Evolutionary conservation across 495 filamentous ascomycete species (phyloP), one percentile per base, ranked within the genome.

Genomic region (Trichoderma asperelloides): DNA sequence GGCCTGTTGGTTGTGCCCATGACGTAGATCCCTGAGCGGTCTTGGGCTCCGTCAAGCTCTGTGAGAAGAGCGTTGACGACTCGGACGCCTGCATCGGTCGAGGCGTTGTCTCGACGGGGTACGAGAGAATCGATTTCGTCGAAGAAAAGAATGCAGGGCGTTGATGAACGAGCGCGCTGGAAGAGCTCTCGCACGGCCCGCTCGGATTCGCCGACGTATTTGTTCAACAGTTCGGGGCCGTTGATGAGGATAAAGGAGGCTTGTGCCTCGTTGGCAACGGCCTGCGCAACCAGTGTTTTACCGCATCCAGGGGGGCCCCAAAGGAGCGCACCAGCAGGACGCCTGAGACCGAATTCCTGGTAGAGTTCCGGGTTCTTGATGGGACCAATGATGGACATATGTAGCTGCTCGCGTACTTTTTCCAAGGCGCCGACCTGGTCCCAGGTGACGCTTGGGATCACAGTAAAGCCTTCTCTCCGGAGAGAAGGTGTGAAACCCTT

Each of bases 221-320:
- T 97, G 78, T 96, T 96, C 51, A 96, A 84, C 3, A 97, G 81
- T 71, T 97, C 93, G 3, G 95, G 94, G 0, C 95, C 95, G 79
- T 96, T 97, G 78, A 98, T 91, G 70, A 90, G 92, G 78, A 98
- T 98, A 83, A 98, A 98, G 77, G 97, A 98, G 33, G 96, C 95
- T 70, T 90, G 88, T 28, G 89, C 92, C 77, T 97, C 96, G 76
- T 96, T 96, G 67, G 95, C 95, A 6, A 96, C 93, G 21, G 95
- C 95, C 78, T 97, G 97, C 64, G 95, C 95, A 11, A 98, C 87
- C 6, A 98, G 85, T 0, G 95, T 98, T 76, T 98, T 98, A 69
- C 95, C 95, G 77, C 95, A 98, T 39, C 95, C 95, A 3, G 95
- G 95, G 0, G 95, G 95, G 16, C 95, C 95, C 93, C 95, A 98